Conservation (phyloP, 805 yeast genomes). For the Naumovozyma castellii region DNA sequence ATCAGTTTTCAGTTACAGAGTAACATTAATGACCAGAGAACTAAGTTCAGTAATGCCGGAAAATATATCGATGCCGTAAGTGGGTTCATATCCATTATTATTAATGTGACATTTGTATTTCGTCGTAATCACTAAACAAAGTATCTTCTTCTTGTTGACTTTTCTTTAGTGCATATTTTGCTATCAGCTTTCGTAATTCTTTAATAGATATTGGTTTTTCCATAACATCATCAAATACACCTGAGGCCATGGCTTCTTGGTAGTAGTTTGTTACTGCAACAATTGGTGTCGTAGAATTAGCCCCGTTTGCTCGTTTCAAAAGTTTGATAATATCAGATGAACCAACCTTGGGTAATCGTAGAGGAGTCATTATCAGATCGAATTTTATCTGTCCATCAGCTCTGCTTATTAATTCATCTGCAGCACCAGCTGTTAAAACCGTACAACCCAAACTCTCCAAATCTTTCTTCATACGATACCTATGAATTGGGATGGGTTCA, state of each 20-base stretch:
- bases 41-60: too few relatives aligned
- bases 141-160: constrained; percentile 27
- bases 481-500: constrained; percentile 76
- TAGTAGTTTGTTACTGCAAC: constrained; percentile 65
- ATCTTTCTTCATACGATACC: constrained; percentile 55
- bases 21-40: too few relatives aligned
- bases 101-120: background rate
- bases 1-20: too few relatives aligned
- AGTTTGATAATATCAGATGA: constrained; percentile 71
- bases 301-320: constrained; percentile 63
- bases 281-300: constrained; percentile 70
- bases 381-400: constrained; percentile 77
- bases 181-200: constrained; percentile 20
- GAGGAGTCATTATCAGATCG: constrained; percentile 73
- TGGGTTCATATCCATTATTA: too few relatives aligned
- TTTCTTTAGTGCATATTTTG: constrained; percentile 26
- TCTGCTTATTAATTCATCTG: constrained; percentile 73
- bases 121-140: constrained; percentile 26
- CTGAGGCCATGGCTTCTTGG: constrained; percentile 49
- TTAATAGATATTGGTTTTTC: constrained; percentile 52
- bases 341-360: constrained; percentile 55
- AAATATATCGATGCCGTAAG: too few relatives aligned
- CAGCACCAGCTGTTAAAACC: constrained; percentile 66
- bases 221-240: constrained; percentile 54
- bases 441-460: constrained; percentile 67